Base-by-base conservation (phyloP, 345 rosid species). In the Populus deltoides region DNA sequence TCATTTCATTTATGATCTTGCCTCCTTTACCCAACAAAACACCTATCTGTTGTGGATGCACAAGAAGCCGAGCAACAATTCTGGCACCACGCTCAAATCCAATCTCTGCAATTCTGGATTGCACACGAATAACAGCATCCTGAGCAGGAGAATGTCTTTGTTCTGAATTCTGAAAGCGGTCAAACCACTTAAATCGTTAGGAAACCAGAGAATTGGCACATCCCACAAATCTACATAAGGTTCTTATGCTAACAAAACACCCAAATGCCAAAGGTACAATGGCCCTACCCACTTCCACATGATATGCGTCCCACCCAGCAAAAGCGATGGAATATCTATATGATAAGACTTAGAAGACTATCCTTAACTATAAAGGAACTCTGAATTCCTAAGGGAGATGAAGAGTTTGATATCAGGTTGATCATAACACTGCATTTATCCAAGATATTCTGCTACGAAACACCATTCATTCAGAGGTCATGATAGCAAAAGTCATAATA, bases 21-120 rank as follows among this genome's bases (percentile, higher is more conserved):
- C 97, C 94, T 35, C 92, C 91, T 86, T 90, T 92, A 57, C 97
- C 97, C 80, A 91, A 79, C 31, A 90, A 71, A 82, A 82, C 86
- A 61, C 97, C 92, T 22, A 92, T 86, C 80, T 86, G 91, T 17
- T 88, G 89, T 20, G 91, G 83, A 70, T 86, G 92, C 69, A 91
- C 88, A 75, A 90, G 90, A 82, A 92, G 97, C 78, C 93, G 85
- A 29, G 91, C 97, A 79, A 88, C 83, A 85, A 88, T 89, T 15
- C 94, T 85, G 36, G 85, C 78, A 80, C 89, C 88, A 71, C 89
- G 92, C 71, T 92, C 97, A 83, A 86, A 90, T 61, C 93, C 94
- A 79, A 91, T 90, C 83, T 92, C 94, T 5, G 90, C 90, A 73
- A 90, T 83, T 87, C 91, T 85, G 47, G 86, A 82, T 71, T 88